Conservation (phyloP, 805 yeast species). For the Candida germanica region DNA sequence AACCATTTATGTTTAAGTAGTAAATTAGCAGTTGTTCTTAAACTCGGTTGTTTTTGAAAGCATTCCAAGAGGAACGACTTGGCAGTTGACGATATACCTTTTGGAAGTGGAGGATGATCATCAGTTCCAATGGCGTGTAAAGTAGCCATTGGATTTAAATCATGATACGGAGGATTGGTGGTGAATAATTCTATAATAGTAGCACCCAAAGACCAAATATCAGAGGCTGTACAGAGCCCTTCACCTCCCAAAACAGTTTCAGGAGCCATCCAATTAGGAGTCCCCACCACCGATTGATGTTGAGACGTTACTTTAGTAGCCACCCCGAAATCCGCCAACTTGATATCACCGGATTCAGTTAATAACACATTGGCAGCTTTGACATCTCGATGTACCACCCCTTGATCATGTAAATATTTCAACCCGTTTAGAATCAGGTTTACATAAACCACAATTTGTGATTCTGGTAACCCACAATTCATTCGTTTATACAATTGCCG, state of each 20-base stretch:
- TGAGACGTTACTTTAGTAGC: conserved; percentile 57
- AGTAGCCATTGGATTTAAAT: conserved; percentile 72
- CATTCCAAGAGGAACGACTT: conserved; percentile 64
- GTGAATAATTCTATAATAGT: conserved; percentile 84
- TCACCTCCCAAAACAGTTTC: conserved; percentile 78
- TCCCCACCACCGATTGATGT: conserved; percentile 61
- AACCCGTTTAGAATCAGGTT: conserved; percentile 58
- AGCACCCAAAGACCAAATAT: conserved; percentile 94
- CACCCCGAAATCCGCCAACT: conserved; percentile 94
- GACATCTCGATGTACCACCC: conserved; percentile 81
- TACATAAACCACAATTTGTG: conserved; percentile 47
- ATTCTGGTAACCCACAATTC: conserved; percentile 56
- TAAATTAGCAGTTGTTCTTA: conserved; percentile 53
- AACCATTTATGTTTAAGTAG: conserved; percentile 66
- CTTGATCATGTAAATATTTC: conserved; percentile 64
- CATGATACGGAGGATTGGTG: conserved; percentile 83
- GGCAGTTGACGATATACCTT: conserved; percentile 38
- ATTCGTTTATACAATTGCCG: conserved; percentile 47
- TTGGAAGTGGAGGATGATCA: conserved; percentile 67
- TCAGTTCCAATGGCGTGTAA: conserved; percentile 81
- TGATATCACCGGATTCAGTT: conserved; percentile 63
- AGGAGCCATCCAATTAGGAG: conserved; percentile 99
- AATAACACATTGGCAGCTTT: conserved; percentile 88
- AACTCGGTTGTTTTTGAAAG: conserved; percentile 64
- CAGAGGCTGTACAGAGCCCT: conserved; percentile 86